Evolutionary conservation across 2,329 filamentous ascomycete genomes (phyloP), one percentile per base, ranked within the genome.

Genomic region (Akanthomyces muscarius): DNA sequence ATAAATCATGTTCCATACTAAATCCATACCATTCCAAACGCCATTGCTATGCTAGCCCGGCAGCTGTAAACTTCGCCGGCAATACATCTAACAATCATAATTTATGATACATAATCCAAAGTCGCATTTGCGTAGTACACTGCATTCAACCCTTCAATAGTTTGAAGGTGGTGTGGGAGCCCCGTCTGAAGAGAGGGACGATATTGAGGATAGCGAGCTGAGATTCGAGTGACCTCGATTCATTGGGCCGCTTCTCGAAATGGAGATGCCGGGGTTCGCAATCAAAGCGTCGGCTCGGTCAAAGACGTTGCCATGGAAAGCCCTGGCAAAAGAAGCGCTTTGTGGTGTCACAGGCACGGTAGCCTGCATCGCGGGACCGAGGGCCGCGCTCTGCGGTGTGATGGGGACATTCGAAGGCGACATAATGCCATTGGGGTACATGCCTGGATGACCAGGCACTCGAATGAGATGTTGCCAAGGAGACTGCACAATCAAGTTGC

Each of bases 331-430:
- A 0, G 83, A 83, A 2, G 77, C 81, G 64, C 79, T 84, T 70
- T 86, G 81, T 11, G 86, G 86, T 0, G 86, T 91, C 3, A 84
- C 90, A 4, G 91, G 90, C 13, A 97, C 88, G 0, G 92, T 97
- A 1, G 93, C 92, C 75, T 96, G 92, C 61, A 92, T 91, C 23
- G 93, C 93, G 6, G 93, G 92, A 0, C 93, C 94, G 5, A 97
- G 81, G 1, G 93, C 93, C 18, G 92, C 93, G 69, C 91, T 95
- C 65, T 97, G 84, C 8, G 94, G 93, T 1, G 93, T 97, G 70
- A 95, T 92, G 10, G 93, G 92, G 23, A 62, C 60, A 18, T 62
- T 62, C 10, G 52, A 55, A 18, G 60, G 60, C 33, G 60, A 55
- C 2, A 62, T 42, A 6, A 36, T 55, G 8, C 60, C 60, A 18